Conservation (phyloP, 2,329 filamentous ascomycete species). For the Penicillium fuscoglaucum region DNA sequence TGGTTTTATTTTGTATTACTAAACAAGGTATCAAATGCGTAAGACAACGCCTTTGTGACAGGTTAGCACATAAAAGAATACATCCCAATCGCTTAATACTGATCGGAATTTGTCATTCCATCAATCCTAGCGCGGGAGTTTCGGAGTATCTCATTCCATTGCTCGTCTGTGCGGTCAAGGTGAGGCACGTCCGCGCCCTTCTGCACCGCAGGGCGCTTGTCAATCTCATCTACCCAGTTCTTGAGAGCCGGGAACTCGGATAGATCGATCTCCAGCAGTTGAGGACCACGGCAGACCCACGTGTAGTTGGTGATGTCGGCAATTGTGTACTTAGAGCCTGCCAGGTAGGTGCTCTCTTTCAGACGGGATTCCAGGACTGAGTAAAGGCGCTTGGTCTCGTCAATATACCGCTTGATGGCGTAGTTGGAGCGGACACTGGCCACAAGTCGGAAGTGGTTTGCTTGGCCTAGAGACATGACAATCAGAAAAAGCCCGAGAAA, state of each 20-base stretch:
- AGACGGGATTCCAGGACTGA: slow-evolving; percentile 48
- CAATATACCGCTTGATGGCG: slow-evolving; percentile 49
- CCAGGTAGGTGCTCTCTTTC: slow-evolving; percentile 44
- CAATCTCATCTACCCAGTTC: too few relatives aligned
- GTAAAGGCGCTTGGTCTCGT: slow-evolving; percentile 52
- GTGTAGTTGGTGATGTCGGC: too few relatives aligned
- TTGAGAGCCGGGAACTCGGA: too few relatives aligned
- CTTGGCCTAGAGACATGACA: slow-evolving; percentile 39
- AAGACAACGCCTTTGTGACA: too few relatives aligned
- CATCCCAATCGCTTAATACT: slow-evolving; percentile 13
- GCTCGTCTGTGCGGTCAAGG: background rate
- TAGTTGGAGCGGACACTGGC: slow-evolving; percentile 46
- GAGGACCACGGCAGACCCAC: too few relatives aligned
- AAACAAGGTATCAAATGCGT: too few relatives aligned
- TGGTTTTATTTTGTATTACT: too few relatives aligned
- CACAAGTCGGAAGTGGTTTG: slow-evolving; percentile 50
- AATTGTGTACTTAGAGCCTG: slow-evolving; percentile 14
- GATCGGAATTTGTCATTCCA: slow-evolving; percentile 22
- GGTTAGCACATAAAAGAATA: too few relatives aligned
- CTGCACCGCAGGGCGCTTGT: too few relatives aligned
- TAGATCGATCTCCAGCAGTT: too few relatives aligned
- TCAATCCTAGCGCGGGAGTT: slow-evolving; percentile 22
- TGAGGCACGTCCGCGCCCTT: too few relatives aligned
- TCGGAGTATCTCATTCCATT: slow-evolving; percentile 12
- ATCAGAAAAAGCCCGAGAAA: background rate